A percentile compares a stretch with the other conserved stretches of the same genome.
Evolutionary conservation across 2,329 filamentous ascomycete species (phyloP).

Genomic region (Hymenoscyphus fructigenus): DNA sequence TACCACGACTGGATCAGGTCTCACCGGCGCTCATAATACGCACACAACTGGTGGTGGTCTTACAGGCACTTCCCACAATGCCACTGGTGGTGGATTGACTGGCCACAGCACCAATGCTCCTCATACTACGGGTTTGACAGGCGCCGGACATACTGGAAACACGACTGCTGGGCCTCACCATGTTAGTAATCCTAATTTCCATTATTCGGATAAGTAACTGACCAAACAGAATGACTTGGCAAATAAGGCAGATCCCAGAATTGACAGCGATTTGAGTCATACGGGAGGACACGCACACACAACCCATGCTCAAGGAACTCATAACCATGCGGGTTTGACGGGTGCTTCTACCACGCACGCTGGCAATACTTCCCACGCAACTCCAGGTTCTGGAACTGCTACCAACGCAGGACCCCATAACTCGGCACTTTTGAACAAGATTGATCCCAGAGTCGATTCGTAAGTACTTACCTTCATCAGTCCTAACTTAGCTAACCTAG

Average conservation of each 20-base stretch:
- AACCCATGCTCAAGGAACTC: constrained; percentile 9
- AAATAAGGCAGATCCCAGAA: constrained; percentile 53
- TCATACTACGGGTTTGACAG: constrained; percentile 45
- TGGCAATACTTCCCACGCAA: constrained; percentile 34
- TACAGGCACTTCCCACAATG: constrained; percentile 8
- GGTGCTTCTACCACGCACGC: neutral
- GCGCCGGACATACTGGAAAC: neutral
- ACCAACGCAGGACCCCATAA: constrained; percentile 52
- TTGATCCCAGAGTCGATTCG: too few relatives aligned
- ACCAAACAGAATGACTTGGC: constrained; percentile 33
- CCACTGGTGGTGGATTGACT: constrained; percentile 10
- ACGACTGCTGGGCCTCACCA: constrained; percentile 10
- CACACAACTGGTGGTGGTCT: too few relatives aligned
- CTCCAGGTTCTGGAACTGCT: constrained; percentile 37
- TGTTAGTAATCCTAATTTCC: too few relatives aligned
- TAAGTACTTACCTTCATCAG: too few relatives aligned
- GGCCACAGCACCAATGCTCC: neutral
- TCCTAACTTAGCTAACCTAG: too few relatives aligned
- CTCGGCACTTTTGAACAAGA: too few relatives aligned
- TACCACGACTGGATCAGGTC: neutral
- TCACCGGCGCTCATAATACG: too few relatives aligned
- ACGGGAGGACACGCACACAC: constrained; percentile 14
- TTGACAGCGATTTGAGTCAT: constrained; percentile 40
- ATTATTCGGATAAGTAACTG: too few relatives aligned
- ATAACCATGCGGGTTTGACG: constrained; percentile 7